These are phyloP conservation scores for Nematocida sp. DNA, from an alignment of 371 early-diverging fungal genomes.

Conservation along the genomic window DNA sequence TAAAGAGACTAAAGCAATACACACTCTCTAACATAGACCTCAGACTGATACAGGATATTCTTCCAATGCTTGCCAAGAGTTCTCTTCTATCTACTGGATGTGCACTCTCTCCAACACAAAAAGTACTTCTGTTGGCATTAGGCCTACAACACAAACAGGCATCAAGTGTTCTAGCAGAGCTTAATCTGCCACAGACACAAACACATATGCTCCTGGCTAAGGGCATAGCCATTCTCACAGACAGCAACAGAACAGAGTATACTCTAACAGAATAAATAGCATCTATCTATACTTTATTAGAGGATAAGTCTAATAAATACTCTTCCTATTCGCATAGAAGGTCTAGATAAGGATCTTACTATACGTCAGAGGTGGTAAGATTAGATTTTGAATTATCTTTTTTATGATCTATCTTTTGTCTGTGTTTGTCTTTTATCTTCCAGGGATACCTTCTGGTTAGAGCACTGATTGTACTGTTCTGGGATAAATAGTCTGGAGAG, in stretches of 20 bases:
- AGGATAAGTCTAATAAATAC: too few species aligned
- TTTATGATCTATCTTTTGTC: too few species aligned
- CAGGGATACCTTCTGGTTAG: too few species aligned
- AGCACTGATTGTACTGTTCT: too few species aligned
- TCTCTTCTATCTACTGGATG: not conserved
- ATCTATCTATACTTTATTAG: too few species aligned
- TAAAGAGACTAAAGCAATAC: slow-evolving; percentile 29
- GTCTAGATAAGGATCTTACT: too few species aligned
- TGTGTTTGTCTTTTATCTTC: too few species aligned
- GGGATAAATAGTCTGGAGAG: too few species aligned
- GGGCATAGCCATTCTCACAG: slow-evolving; percentile 9
- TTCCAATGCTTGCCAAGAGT: slow-evolving; percentile 31
- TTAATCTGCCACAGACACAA: slow-evolving; percentile 20
- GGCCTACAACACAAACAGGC: slow-evolving; percentile 31
- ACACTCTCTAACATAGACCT: slow-evolving; percentile 33
- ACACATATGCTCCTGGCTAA: slow-evolving; percentile 49
- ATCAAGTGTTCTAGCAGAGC: not conserved
- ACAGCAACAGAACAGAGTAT: not conserved
- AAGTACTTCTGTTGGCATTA: slow-evolving; percentile 21
- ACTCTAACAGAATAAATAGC: too few species aligned
- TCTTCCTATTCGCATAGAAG: too few species aligned
- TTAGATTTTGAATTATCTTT: too few species aligned
- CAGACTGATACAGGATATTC: slow-evolving; percentile 29
- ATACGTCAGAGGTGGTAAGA: too few species aligned
- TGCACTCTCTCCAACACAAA: slow-evolving; percentile 31